A percentile compares a stretch with the other conserved stretches of the same genome.
Evolutionary conservation across 2,329 filamentous ascomycete species (phyloP).

Genomic region (Fusarium sp.): DNA sequence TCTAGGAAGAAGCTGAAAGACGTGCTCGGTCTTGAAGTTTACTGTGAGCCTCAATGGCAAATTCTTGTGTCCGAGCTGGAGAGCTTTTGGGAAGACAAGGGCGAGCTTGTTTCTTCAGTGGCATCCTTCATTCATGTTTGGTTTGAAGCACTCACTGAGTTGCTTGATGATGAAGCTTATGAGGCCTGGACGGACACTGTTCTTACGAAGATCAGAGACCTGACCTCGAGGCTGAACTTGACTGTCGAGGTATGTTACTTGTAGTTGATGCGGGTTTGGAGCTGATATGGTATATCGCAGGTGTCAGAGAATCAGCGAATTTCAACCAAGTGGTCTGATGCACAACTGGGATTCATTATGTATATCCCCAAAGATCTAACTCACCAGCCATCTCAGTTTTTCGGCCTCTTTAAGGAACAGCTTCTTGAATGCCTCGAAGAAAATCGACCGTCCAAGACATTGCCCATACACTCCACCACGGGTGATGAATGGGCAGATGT

Average conservation of each 20-base stretch:
- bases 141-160: conserved; percentile 48
- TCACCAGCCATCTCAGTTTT: conserved; percentile 45
- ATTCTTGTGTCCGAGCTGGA: conserved; percentile 51
- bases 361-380: conserved; percentile 47
- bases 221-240: conserved; percentile 43
- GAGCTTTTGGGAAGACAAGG: conserved; percentile 50
- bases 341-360: conserved; percentile 50
- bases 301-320: conserved; percentile 40
- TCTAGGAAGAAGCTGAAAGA: conserved; percentile 44
- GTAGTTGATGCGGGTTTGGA: neutral
- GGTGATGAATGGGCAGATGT: conserved; percentile 58
- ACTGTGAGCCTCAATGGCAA: conserved; percentile 54
- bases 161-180: conserved; percentile 53
- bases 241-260: conserved; percentile 47
- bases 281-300: neutral
- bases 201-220: conserved; percentile 46
- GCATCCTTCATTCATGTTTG: conserved; percentile 52
- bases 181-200: conserved; percentile 54
- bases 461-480: conserved; percentile 34
- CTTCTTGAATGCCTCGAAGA: conserved; percentile 49
- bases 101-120: conserved; percentile 46
- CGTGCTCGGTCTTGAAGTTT: conserved; percentile 51
- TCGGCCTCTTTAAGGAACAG: conserved; percentile 46
- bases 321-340: conserved; percentile 49
- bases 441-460: conserved; percentile 15